These are phyloP conservation scores for Chenopodium formosanum DNA, from an alignment of 148 eudicot genomes.

Conservation along the genomic window DNA sequence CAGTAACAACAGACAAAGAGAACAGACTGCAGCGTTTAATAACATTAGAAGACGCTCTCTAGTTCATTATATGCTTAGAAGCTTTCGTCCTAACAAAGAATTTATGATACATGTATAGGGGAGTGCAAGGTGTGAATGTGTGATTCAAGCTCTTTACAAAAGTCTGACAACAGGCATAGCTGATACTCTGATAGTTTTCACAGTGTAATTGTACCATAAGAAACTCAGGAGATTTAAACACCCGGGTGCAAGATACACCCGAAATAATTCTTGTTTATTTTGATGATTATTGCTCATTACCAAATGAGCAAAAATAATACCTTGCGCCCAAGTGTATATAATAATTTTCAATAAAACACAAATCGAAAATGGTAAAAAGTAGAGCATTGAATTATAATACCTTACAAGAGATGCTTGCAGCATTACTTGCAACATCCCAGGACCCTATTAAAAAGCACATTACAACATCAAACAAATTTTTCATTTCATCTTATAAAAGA, in stretches of 20 bases:
- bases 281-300: too few relatives aligned
- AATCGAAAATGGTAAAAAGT: neutral
- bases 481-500: neutral
- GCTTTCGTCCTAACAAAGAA: neutral
- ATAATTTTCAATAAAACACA: neutral
- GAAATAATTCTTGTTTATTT: too few relatives aligned
- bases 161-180: neutral
- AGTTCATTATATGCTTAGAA: neutral
- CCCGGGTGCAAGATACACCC: too few relatives aligned
- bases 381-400: neutral
- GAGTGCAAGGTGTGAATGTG: neutral
- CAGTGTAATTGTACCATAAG: neutral
- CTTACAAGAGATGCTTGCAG: conserved; percentile 9
- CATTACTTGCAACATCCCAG: conserved; percentile 3
- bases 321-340: too few relatives aligned
- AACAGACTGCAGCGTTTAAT: neutral
- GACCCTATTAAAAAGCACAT: conserved; percentile 16
- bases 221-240: too few relatives aligned
- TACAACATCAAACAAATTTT: neutral
- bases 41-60: neutral
- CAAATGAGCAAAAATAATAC: too few relatives aligned
- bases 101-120: neutral
- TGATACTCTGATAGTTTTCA: neutral
- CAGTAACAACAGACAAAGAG: neutral
- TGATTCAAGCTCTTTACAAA: neutral